These are phyloP conservation scores for Exophiala calicioides DNA, from an alignment of 2,329 filamentous ascomycete species.

Conservation along the genomic window DNA sequence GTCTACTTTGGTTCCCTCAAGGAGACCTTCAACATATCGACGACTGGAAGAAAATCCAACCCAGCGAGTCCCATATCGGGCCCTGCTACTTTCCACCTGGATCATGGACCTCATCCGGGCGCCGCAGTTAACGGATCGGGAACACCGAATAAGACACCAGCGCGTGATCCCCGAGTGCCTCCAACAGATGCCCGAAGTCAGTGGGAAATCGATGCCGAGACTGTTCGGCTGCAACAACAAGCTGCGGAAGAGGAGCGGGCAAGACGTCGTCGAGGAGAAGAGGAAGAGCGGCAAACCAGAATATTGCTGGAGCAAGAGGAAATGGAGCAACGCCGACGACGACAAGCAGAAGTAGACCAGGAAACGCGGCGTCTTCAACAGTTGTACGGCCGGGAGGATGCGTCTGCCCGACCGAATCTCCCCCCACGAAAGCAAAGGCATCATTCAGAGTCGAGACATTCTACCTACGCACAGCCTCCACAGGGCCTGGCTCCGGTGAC, in stretches of 20 bases:
- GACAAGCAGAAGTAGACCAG: constrained; percentile 63
- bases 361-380: constrained; percentile 73
- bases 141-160: constrained; percentile 3
- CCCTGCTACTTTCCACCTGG: constrained; percentile 7
- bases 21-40: constrained; percentile 75
- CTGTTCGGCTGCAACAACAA: constrained; percentile 45
- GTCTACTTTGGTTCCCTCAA: constrained; percentile 64
- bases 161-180: constrained; percentile 35
- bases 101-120: constrained; percentile 10
- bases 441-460: constrained; percentile 22
- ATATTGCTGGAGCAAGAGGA: constrained; percentile 57
- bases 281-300: constrained; percentile 54
- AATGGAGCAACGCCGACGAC: constrained; percentile 50
- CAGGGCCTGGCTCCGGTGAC: constrained; percentile 7
- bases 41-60: constrained; percentile 22
- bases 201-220: constrained; percentile 56
- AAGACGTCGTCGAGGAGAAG: constrained; percentile 49
- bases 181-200: constrained; percentile 54
- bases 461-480: constrained; percentile 21
- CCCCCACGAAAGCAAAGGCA: constrained; percentile 27
- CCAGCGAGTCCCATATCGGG: constrained; percentile 32
- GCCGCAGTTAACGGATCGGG: constrained; percentile 30
- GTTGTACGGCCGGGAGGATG: constrained; percentile 50
- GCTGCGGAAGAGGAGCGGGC: constrained; percentile 47
- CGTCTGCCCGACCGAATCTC: constrained; percentile 20